Conservation (phyloP, 495 filamentous ascomycete species). For the Penicillium odoratum region DNA sequence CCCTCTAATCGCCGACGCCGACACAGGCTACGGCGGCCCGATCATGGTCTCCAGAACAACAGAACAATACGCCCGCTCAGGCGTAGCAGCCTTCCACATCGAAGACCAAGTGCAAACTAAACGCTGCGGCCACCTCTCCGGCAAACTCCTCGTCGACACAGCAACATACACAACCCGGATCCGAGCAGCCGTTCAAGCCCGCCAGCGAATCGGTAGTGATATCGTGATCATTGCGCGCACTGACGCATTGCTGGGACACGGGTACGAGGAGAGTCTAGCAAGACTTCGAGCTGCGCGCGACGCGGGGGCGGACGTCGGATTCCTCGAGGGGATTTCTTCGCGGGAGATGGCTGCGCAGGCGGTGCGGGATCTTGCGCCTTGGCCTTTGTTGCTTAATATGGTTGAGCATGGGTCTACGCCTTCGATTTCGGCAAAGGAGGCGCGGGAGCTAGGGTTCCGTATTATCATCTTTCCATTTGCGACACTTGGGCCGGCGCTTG, state of each 20-base stretch:
- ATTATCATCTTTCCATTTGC: slow-evolving; percentile 65
- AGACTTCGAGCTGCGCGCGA: slow-evolving; percentile 57
- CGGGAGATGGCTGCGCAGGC: slow-evolving; percentile 35
- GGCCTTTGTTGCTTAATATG: slow-evolving; percentile 66
- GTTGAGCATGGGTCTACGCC: slow-evolving; percentile 65
- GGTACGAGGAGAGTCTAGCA: slow-evolving; percentile 60
- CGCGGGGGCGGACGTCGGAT: slow-evolving; percentile 62
- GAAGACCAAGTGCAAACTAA: slow-evolving; percentile 73
- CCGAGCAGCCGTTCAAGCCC: slow-evolving; percentile 52
- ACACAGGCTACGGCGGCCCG: slow-evolving; percentile 66
- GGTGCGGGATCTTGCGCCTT: slow-evolving; percentile 54
- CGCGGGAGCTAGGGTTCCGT: slow-evolving; percentile 59
- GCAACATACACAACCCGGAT: slow-evolving; percentile 59
- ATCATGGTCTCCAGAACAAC: slow-evolving; percentile 65
- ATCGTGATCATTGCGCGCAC: slow-evolving; percentile 72
- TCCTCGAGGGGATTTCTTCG: slow-evolving; percentile 52
- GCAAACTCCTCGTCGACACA: slow-evolving; percentile 61
- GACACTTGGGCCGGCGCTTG: slow-evolving; percentile 51
- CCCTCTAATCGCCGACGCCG: slow-evolving; percentile 69
- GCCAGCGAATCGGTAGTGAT: slow-evolving; percentile 52
- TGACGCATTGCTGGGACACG: slow-evolving; percentile 59
- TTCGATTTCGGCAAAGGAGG: slow-evolving; percentile 56
- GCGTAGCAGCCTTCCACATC: slow-evolving; percentile 69
- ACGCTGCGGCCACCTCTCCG: slow-evolving; percentile 62
- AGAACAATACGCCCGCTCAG: slow-evolving; percentile 61